Conservation (phyloP, 176 grass and related monocot genomes). For the Hordeum vulgare region MorexV3_pseudomolecules_assembly NC_058523.1:204351927-204352426, state of each 20-base stretch:
- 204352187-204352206: constrained; percentile 35
- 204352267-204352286: constrained; percentile 93
- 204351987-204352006: constrained; percentile 97
- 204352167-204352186: neutral
- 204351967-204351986: constrained; percentile 96
- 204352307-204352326: constrained; percentile 97
- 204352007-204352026: constrained; percentile 94
- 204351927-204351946: constrained; percentile 96
- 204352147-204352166: neutral
- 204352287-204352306: constrained; percentile 89
- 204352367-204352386: neutral
- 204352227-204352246: constrained; percentile 93
- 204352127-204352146: neutral
- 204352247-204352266: constrained; percentile 88
- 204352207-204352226: constrained; percentile 94
- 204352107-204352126: neutral
- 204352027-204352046: constrained; percentile 92
- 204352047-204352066: constrained; percentile 25
- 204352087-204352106: neutral
- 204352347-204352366: neutral
- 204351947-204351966: constrained; percentile 97
- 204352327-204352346: constrained; percentile 92
- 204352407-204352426: constrained; percentile 1
- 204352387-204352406: neutral
- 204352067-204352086: neutral